Evolutionary conservation across 2,329 filamentous ascomycete species (phyloP).

Genomic region (Trichoderma asperellum): DNA sequence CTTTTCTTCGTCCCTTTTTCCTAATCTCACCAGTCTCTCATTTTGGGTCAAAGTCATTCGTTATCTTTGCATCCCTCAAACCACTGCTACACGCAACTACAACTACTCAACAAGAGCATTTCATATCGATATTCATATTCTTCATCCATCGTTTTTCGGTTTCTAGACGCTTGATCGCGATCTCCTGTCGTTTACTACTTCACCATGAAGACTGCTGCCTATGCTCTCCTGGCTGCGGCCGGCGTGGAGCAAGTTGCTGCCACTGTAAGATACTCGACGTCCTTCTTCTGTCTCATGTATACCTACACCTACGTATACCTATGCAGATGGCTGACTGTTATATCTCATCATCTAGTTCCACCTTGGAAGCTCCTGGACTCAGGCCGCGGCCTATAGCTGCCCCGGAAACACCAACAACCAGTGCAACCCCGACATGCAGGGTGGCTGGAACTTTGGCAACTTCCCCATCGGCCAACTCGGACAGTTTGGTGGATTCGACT

Average conservation of each 20-base stretch:
- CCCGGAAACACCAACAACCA: conserved; percentile 76
- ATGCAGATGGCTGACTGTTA: not conserved
- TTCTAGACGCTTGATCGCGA: conserved; percentile 23
- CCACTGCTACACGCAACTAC: conserved; percentile 37
- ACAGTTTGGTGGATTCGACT: conserved; percentile 72
- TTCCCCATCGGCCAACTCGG: conserved; percentile 64
- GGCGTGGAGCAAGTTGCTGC: conserved; percentile 55
- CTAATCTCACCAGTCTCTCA: conserved; percentile 29
- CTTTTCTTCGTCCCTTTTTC: not conserved
- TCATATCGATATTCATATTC: conserved; percentile 32
- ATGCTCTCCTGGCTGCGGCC: conserved; percentile 56
- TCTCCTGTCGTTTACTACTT: conserved; percentile 24
- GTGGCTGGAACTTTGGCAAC: conserved; percentile 73
- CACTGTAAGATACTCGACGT: conserved; percentile 41
- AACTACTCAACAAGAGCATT: conserved; percentile 28
- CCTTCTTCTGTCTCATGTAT: not conserved
- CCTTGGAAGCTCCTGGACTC: conserved; percentile 32
- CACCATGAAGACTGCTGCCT: conserved; percentile 55
- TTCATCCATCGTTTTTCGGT: conserved; percentile 31
- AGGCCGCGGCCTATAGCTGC: conserved; percentile 60
- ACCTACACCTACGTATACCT: no score
- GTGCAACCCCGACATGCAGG: conserved; percentile 70
- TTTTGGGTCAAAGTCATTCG: conserved; percentile 58
- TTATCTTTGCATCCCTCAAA: conserved; percentile 52
- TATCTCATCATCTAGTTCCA: conserved; percentile 13